These are phyloP conservation scores for Phytophthora pini DNA, from an alignment of 352 stramenopile genomes.

Conservation along the genomic window DNA sequence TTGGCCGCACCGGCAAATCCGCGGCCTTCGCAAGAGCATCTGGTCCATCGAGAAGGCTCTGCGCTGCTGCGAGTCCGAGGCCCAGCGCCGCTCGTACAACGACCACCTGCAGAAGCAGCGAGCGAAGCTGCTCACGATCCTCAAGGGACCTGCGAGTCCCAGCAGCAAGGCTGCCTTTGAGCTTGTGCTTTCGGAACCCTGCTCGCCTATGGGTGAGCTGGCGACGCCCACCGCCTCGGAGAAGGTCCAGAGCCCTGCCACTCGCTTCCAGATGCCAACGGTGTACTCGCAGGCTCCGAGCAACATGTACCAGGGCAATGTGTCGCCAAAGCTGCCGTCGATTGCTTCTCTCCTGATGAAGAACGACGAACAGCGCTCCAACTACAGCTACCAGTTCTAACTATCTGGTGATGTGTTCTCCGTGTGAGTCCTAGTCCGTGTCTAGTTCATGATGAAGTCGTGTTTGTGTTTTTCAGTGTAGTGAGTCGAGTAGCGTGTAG, in stretches of 20 bases:
- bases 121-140: constrained; percentile 74
- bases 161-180: constrained; percentile 64
- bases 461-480: constrained; percentile 20
- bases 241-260: constrained; percentile 10
- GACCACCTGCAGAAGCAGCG: constrained; percentile 79
- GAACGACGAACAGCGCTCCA: constrained; percentile 27
- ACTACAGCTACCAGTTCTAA: constrained; percentile 43
- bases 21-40: constrained; percentile 76
- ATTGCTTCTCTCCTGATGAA: constrained; percentile 66
- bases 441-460: constrained; percentile 9
- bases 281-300: constrained; percentile 26
- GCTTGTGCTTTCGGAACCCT: constrained; percentile 67
- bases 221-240: constrained; percentile 33
- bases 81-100: constrained; percentile 70
- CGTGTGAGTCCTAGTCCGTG: constrained; percentile 19
- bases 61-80: constrained; percentile 67
- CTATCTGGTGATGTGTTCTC: constrained; percentile 7
- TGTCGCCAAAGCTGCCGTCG: constrained; percentile 55
- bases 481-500: constrained; percentile 19
- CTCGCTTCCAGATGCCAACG: constrained; percentile 31
- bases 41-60: constrained; percentile 84
- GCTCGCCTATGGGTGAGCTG: constrained; percentile 58
- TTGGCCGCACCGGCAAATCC: constrained; percentile 81
- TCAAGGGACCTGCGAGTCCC: constrained; percentile 58
- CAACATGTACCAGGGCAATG: constrained; percentile 19